Conservation (phyloP, 495 filamentous ascomycete species). For the Hyphodiscus hymeniophilus region DNA sequence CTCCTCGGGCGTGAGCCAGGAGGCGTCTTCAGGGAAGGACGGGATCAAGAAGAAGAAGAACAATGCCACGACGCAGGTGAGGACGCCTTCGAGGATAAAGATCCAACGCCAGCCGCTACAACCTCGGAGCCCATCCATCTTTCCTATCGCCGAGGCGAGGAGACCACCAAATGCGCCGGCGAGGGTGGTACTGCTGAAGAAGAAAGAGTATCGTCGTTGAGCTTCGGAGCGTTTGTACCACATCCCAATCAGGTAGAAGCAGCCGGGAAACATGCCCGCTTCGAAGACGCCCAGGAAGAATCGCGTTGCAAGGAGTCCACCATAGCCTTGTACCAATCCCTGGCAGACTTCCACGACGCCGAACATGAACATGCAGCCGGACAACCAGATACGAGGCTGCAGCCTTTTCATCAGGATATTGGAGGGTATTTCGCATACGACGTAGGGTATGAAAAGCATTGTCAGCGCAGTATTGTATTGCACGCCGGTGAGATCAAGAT, state of each 20-base stretch:
- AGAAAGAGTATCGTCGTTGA: constrained; percentile 82
- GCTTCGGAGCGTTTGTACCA: constrained; percentile 74
- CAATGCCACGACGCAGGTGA: constrained; percentile 66
- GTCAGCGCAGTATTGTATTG: constrained; percentile 26
- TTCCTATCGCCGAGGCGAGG: constrained; percentile 74
- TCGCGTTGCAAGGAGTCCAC: constrained; percentile 68
- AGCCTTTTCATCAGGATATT: constrained; percentile 81
- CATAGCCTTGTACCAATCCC: constrained; percentile 71
- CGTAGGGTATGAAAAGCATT: constrained; percentile 84
- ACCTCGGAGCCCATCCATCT: constrained; percentile 61
- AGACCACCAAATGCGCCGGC: constrained; percentile 85
- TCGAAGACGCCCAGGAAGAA: constrained; percentile 89
- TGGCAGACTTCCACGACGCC: constrained; percentile 70
- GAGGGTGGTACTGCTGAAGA: constrained; percentile 75
- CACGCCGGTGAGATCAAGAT: constrained; percentile 19
- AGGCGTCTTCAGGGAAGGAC: constrained; percentile 60
- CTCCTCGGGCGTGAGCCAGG: constrained; percentile 70
- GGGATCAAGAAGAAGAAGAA: constrained; percentile 75
- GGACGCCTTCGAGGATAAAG: constrained; percentile 61
- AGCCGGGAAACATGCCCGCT: constrained; percentile 87
- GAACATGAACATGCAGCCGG: constrained; percentile 74
- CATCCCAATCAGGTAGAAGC: constrained; percentile 59
- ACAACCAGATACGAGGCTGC: constrained; percentile 74
- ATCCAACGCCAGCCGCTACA: constrained; percentile 87
- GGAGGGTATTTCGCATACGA: constrained; percentile 80